Evolutionary conservation across 2,329 filamentous ascomycete genomes (phyloP).

Genomic region (Hyphodiscus sp.): DNA sequence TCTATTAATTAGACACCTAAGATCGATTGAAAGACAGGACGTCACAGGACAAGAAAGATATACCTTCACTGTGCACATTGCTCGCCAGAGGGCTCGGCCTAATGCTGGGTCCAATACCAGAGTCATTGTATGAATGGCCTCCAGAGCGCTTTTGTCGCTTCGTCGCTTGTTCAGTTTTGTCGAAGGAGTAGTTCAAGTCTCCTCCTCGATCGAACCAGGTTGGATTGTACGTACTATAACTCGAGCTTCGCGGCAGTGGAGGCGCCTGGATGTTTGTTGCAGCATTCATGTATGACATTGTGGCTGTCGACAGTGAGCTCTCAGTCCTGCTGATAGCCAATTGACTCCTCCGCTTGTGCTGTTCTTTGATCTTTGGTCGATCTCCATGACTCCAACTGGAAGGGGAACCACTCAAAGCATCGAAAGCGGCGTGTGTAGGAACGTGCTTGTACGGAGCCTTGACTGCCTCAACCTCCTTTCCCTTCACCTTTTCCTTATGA

Average conservation of each 20-base stretch:
- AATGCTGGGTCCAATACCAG: slow-evolving; percentile 19
- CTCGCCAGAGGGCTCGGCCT: slow-evolving; percentile 24
- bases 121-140: slow-evolving; percentile 24
- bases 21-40: too few relatives aligned
- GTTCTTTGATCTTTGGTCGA: slow-evolving; percentile 26
- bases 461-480: slow-evolving; percentile 22
- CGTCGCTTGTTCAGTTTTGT: slow-evolving; percentile 4
- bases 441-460: slow-evolving; percentile 51
- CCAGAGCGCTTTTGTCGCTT: slow-evolving; percentile 11
- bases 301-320: slow-evolving; percentile 19
- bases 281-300: slow-evolving; percentile 14
- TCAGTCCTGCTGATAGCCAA: slow-evolving; percentile 21
- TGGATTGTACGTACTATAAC: slow-evolving; percentile 25
- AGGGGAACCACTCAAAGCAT: slow-evolving; percentile 50
- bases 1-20: slow-evolving; percentile 2
- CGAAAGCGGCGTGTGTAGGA: slow-evolving; percentile 54
- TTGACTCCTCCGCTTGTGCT: slow-evolving; percentile 26
- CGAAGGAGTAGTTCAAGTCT: slow-evolving; percentile 11
- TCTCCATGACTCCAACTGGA: slow-evolving; percentile 41
- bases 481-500: slow-evolving; percentile 42
- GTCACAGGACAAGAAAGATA: neutral
- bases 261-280: slow-evolving; percentile 9
- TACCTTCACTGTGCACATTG: slow-evolving; percentile 26
- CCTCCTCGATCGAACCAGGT: slow-evolving; percentile 24
- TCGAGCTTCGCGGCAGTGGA: slow-evolving; percentile 18